These are phyloP conservation scores for Salvia rosmarinus DNA, from an alignment of 257 asterid species.

Conservation along the genomic window DNA sequence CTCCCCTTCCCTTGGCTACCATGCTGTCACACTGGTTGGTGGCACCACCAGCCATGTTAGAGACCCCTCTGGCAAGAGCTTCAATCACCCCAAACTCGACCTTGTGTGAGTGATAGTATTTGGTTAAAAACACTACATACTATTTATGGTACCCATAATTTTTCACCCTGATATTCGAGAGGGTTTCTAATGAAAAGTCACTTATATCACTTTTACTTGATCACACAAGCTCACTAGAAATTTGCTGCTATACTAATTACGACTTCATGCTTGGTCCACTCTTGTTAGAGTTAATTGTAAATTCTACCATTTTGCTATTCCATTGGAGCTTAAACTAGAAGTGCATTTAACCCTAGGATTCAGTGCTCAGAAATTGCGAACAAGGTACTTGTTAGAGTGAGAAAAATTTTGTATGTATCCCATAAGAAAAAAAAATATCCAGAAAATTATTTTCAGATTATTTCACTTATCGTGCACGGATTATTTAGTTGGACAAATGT, in stretches of 20 bases:
- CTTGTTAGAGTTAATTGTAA: background rate
- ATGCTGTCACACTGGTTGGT: too few species aligned
- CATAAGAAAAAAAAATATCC: background rate
- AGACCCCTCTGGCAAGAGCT: too few species aligned
- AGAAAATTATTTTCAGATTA: background rate
- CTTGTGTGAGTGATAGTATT: too few species aligned
- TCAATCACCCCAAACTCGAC: too few species aligned
- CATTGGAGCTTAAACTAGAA: background rate
- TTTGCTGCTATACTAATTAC: background rate
- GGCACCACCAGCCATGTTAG: too few species aligned
- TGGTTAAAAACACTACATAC: too few species aligned
- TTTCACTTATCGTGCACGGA: background rate
- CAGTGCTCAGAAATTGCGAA: background rate
- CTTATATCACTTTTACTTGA: background rate
- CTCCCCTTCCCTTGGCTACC: too few species aligned
- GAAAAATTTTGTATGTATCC: background rate
- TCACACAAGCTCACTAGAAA: background rate
- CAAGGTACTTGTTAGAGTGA: background rate
- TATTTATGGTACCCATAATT: background rate
- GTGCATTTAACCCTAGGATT: background rate
- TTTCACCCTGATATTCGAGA: background rate
- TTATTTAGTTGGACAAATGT: background rate
- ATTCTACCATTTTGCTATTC: background rate
- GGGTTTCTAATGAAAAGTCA: background rate
- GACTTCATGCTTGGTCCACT: background rate